Evolutionary conservation across 2,329 filamentous ascomycete species (phyloP).

Genomic region (Epichloe sylvatica): DNA sequence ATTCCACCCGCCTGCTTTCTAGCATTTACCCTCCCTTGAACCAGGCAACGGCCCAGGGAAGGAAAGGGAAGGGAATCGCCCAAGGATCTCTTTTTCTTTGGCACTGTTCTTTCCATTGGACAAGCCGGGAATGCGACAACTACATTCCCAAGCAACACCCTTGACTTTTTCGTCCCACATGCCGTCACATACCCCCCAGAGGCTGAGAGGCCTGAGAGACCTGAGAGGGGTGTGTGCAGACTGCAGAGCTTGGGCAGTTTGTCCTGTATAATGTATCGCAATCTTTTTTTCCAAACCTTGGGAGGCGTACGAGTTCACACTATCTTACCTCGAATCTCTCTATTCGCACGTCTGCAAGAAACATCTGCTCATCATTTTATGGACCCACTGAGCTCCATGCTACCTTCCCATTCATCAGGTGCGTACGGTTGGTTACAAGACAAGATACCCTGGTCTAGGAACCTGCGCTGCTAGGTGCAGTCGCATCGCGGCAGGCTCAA

Average conservation of each 20-base stretch:
- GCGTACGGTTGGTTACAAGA: not conserved
- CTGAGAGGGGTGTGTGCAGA: not conserved
- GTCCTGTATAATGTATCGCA: not conserved
- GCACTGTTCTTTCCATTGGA: not conserved
- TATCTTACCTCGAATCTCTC: not conserved
- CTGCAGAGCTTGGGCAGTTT: not conserved
- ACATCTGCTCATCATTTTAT: slow-evolving; percentile 1
- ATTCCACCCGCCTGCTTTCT: slow-evolving; percentile 1
- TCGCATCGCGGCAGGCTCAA: not conserved
- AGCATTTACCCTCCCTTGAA: not conserved
- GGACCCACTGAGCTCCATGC: slow-evolving; percentile 4
- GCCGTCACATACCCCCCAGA: not conserved
- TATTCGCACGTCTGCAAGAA: slow-evolving; percentile 5
- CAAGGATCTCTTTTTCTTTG: not conserved
- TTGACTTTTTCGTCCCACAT: not conserved
- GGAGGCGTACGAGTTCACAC: not conserved
- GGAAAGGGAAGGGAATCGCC: not conserved
- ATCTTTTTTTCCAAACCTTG: not conserved
- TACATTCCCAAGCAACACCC: slow-evolving; percentile 3
- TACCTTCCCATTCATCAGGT: slow-evolving; percentile 3
- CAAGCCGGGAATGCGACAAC: slow-evolving; percentile 5
- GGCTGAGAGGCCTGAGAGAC: slow-evolving; percentile 2
- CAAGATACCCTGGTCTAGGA: slow-evolving; percentile 4
- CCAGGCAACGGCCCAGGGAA: not conserved
- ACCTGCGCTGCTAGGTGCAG: not conserved